Evolutionary conservation across 1,284 basidiomycete species (phyloP).

Genomic region (Hymenochaete sp.): DNA sequence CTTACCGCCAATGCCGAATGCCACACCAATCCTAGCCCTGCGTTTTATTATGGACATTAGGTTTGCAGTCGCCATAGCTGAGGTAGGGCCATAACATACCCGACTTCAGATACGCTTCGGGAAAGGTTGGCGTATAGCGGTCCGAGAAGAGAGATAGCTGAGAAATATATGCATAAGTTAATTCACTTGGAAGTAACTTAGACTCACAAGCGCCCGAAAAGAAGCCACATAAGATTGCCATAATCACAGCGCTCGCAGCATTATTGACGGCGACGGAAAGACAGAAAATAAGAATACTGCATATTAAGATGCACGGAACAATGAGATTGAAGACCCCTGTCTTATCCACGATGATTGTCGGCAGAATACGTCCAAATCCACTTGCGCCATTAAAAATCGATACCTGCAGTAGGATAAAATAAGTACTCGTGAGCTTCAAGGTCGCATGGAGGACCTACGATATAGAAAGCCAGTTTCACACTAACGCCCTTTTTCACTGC

Average conservation of each 20-base stretch:
- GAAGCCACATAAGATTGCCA: conserved; percentile 19
- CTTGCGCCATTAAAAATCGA: conserved; percentile 10
- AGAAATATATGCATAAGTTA: neutral
- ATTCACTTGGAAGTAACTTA: neutral
- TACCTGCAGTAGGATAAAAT: neutral
- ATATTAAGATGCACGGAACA: neutral
- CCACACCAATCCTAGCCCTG: conserved; percentile 34
- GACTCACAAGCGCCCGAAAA: conserved; percentile 21
- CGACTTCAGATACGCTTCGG: conserved; percentile 36
- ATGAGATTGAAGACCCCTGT: conserved; percentile 9
- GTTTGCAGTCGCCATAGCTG: neutral
- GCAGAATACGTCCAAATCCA: conserved; percentile 10
- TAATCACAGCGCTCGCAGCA: conserved; percentile 11
- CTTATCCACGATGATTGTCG: conserved; percentile 2
- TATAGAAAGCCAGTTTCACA: conserved; percentile 18
- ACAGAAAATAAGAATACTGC: conserved; percentile 20
- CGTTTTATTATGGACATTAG: conserved; percentile 8
- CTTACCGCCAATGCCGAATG: too few relatives aligned
- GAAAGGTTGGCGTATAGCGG: conserved; percentile 34
- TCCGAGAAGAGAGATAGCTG: conserved; percentile 35
- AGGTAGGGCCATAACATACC: conserved; percentile 28
- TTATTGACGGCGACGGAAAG: conserved; percentile 19
- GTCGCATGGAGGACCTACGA: conserved; percentile 1
- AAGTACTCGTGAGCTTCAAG: conserved; percentile 19
- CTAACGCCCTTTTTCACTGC: conserved; percentile 22